Conservation (phyloP, 148 eudicot genomes). For the Amaranthus cruentus region DNA sequence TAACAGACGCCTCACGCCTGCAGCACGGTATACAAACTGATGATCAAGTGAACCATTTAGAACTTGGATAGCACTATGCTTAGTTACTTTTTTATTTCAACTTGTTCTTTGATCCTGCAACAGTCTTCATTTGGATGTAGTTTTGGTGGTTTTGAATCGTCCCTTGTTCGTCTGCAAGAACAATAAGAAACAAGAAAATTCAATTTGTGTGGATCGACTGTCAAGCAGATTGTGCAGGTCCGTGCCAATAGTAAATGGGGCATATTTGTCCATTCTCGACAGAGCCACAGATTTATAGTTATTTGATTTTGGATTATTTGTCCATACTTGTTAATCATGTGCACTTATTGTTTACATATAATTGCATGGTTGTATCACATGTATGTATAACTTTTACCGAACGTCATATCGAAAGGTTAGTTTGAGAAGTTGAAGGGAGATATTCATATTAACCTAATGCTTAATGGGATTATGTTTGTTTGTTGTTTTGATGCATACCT, state of each 20-base stretch:
- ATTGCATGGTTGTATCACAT: background rate
- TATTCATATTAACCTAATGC: no score
- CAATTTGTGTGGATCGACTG: background rate
- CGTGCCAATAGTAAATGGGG: no score
- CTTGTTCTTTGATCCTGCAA: slow-evolving; percentile 5
- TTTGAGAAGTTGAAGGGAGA: background rate
- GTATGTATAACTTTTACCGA: background rate
- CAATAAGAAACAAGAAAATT: background rate
- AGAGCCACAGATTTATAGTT: no score
- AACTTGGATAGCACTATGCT: background rate
- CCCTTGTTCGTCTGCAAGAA: slow-evolving; percentile 21
- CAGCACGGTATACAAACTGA: background rate
- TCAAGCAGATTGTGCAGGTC: background rate
- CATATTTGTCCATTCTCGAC: no score
- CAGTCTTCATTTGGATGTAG: slow-evolving; percentile 9
- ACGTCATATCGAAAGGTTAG: background rate
- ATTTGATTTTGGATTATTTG: no score
- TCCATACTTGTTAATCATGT: no score
- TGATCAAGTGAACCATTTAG: background rate
- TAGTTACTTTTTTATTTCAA: background rate
- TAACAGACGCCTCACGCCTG: no score
- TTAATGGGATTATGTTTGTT: background rate
- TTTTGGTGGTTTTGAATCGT: slow-evolving; percentile 10
- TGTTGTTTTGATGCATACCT: slow-evolving; percentile 14
- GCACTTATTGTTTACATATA: no score